Evolutionary conservation across 257 asterid genomes (phyloP), one percentile per base, ranked within the genome.

Genomic region (Knoxia roxburghii): DNA sequence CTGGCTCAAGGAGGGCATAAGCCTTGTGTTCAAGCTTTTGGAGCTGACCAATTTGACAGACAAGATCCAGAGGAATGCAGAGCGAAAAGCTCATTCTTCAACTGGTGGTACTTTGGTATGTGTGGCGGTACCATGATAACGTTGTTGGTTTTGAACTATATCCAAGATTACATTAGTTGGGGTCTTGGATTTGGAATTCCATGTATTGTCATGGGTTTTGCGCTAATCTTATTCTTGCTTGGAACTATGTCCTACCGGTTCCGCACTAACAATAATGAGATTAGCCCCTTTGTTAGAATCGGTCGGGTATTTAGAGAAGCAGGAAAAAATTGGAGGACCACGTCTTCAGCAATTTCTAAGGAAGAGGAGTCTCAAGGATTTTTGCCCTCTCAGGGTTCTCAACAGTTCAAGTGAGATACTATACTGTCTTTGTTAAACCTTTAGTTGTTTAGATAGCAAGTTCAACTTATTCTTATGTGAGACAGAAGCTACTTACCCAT

Each of bases 11-110:
- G 76, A 41, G 64, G 70, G 20, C 67, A 72, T 69, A 72, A 61
- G 61, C 76, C 76, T 1, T 64, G 71, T 49, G 67, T 72, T 33
- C 76, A 72, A 43, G 76, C 71, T 46, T 72, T 58, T 14, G 77
- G 77, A 50, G 77, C 77, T 1, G 72, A 72, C 32, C 77, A 72
- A 27, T 72, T 65, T 14, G 77, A 72, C n/a, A 56, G 21, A 20
- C 65, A 59, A 35, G 77, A 72, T 51, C 68, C 72, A 2, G 29
- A 57, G 49, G 77, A 72, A 12, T 35, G 68, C 20, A 57, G 48
- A 65, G 67, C 76, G 12, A 72, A 72, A 50, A 67, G 72, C 37
- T 73, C 73, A 2, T 73, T 73, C 40, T 67, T 73, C 68, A 73
- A 68, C 67, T 73, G 73, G 69, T 73, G 69, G 68, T 37, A 66